These are phyloP conservation scores for Tolypocladium paradoxum DNA, from an alignment of 2,329 filamentous ascomycete species.

Conservation along the genomic window DNA sequence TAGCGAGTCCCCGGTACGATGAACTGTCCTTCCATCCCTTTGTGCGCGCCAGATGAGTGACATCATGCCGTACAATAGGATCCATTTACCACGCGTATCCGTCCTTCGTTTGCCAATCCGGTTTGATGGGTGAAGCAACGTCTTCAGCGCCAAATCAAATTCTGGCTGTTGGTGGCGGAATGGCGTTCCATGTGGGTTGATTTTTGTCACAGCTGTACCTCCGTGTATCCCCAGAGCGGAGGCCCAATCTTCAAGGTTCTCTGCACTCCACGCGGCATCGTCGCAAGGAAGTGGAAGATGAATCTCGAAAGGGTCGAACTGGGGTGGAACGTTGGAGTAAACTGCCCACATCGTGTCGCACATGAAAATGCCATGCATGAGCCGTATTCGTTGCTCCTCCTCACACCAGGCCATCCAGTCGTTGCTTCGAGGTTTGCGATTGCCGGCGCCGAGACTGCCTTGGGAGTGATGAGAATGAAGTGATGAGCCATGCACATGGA, in stretches of 20 bases:
- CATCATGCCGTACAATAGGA: not conserved
- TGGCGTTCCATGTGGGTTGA: constrained; percentile 19
- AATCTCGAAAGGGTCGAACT: constrained; percentile 54
- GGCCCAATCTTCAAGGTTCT: constrained; percentile 46
- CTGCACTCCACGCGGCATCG: constrained; percentile 64
- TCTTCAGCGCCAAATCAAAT: constrained; percentile 49
- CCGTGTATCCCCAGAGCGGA: not conserved
- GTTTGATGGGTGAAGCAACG: constrained; percentile 43
- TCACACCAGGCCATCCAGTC: constrained; percentile 59
- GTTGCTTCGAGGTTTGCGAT: constrained; percentile 41
- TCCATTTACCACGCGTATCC: not conserved
- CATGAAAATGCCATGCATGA: constrained; percentile 55
- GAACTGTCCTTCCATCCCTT: not conserved
- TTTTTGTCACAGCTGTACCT: not conserved
- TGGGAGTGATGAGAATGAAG: not conserved
- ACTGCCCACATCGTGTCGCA: constrained; percentile 55
- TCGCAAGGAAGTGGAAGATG: constrained; percentile 59
- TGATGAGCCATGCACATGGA: constrained; percentile 31
- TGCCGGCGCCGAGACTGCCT: constrained; percentile 4
- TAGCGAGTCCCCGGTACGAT: not conserved
- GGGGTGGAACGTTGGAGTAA: constrained; percentile 58
- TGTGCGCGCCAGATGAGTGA: not conserved
- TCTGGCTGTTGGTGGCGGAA: constrained; percentile 56
- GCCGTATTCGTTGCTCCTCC: constrained; percentile 57
- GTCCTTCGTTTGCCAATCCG: not conserved